phyloP scores from a whole-genome alignment of 352 stramenopile species.

The Phytophthora fragariae region DNA sequence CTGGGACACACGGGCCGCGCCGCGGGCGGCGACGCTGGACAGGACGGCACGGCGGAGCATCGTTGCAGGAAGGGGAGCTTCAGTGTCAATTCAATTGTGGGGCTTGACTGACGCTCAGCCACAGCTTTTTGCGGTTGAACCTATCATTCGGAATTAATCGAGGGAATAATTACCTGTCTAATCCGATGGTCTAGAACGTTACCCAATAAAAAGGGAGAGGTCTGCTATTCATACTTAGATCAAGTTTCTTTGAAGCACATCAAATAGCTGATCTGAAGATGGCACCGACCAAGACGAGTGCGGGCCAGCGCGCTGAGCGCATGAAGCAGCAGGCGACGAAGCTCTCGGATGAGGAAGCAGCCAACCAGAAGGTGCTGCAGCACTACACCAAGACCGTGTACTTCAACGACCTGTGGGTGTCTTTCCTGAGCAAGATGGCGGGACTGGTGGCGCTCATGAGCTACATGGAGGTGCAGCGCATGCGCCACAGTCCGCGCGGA shows the following conservation, averaged over 20 bases:
- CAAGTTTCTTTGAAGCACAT: not conserved
- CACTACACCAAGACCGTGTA: slow-evolving; percentile 88
- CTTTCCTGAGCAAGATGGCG: slow-evolving; percentile 83
- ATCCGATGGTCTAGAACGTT: not conserved
- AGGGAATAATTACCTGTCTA: not conserved
- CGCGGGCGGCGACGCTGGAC: slow-evolving; percentile 44
- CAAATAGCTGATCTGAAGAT: not conserved
- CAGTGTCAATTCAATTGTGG: not conserved
- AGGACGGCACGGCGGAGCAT: slow-evolving; percentile 79
- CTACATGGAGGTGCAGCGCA: slow-evolving; percentile 65
- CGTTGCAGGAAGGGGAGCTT: not conserved
- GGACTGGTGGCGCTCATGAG: slow-evolving; percentile 75
- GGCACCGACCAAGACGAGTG: slow-evolving; percentile 32
- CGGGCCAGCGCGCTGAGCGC: slow-evolving; percentile 25
- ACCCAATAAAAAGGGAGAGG: not conserved
- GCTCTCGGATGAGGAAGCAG: slow-evolving; percentile 40
- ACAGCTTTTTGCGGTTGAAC: not conserved
- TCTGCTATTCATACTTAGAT: not conserved
- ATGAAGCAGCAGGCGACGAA: slow-evolving; percentile 32
- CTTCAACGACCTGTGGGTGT: slow-evolving; percentile 88
- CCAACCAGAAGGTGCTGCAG: slow-evolving; percentile 76
- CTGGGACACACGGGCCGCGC: slow-evolving; percentile 46
- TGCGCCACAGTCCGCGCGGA: slow-evolving; percentile 53
- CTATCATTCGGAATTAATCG: too few relatives aligned
- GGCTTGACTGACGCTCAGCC: not conserved